Conservation (phyloP, 2,329 filamentous ascomycete species). For the Calonectria pteridis region DNA sequence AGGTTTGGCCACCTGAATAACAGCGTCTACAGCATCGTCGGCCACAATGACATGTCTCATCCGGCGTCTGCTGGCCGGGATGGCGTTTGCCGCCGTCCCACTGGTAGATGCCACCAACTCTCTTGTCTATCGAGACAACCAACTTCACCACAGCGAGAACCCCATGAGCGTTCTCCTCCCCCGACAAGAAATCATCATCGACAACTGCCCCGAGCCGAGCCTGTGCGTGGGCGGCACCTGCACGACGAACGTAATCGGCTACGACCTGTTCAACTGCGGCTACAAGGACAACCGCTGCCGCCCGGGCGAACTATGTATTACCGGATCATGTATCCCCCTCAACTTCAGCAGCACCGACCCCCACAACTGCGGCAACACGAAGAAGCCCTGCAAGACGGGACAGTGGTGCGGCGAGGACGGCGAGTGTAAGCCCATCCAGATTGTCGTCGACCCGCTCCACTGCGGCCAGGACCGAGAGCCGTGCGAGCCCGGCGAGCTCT, state of each 20-base stretch:
- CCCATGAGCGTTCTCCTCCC: slow-evolving; percentile 25
- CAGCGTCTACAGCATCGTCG: slow-evolving; percentile 4
- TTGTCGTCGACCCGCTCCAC: slow-evolving; percentile 25
- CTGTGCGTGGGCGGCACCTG: slow-evolving; percentile 27
- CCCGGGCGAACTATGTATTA: slow-evolving; percentile 21
- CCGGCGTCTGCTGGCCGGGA: slow-evolving; percentile 26
- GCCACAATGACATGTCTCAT: slow-evolving; percentile 27
- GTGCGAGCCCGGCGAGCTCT: slow-evolving; percentile 26
- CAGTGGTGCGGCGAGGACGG: slow-evolving; percentile 28
- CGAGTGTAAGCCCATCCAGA: slow-evolving; percentile 27
- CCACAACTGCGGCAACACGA: slow-evolving; percentile 11
- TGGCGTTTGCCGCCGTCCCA: slow-evolving; percentile 13
- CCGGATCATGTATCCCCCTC: slow-evolving; percentile 27
- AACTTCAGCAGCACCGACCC: slow-evolving; percentile 29
- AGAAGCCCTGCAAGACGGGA: slow-evolving; percentile 22
- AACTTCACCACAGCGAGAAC: slow-evolving; percentile 16
- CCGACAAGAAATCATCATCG: slow-evolving; percentile 21
- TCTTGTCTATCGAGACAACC: slow-evolving; percentile 18
- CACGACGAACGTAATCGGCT: slow-evolving; percentile 26
- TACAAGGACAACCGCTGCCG: slow-evolving; percentile 14
- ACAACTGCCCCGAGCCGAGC: slow-evolving; percentile 26
- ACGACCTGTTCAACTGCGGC: slow-evolving; percentile 28
- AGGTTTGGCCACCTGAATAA: slow-evolving; percentile 14
- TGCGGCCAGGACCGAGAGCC: slow-evolving; percentile 12
- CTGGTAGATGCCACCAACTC: slow-evolving; percentile 24